Evolutionary conservation across 1,139 yeast genomes (phyloP), one percentile per base, ranked within the genome.

Genomic region (Debaryomyces sp.): DNA sequence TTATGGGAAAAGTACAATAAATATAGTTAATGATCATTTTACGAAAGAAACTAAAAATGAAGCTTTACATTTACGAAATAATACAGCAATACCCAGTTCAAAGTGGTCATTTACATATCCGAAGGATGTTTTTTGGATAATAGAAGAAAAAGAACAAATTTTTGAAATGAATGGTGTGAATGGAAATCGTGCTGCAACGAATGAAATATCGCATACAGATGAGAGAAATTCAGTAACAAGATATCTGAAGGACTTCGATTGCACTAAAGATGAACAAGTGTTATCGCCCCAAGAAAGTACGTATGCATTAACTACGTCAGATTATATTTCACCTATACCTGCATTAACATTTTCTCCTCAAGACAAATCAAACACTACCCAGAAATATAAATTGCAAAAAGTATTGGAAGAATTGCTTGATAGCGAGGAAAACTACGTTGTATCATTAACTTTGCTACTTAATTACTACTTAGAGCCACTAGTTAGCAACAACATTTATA

Each of bases 351-450:
- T 56, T 37, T 58, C 65, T 1, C 63, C 64, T 4, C 35, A 27
- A 10, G 50, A 51, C 24, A 47, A 49, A 32, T 36, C 43, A 1
- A 21, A 37, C 8, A 32, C 41, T 10, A 34, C 48, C 13, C 38
- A 49, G 18, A 56, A 61, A 0, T 66, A 60, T 44, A 64, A 66
- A 29, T 54, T 80, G 43, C 63, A 59, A 32, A 69, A 66, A 38
- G 63, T 73, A 9, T 60, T 81, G 13, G 75, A 77, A 48, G 87
- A 82, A 57, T 57, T 82, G 2, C 47, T 75, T 0, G 71, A 68
- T 8, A 80, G 81, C 15, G 87, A 82, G 57, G 68, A 67, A 24
- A 64, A 62, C 1, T 82, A 80, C 53, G 59, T 80, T 13, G 65
- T 68, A 34, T 74, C 78, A 1, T 58, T 82, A 41, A 66, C 67